phyloP scores from a whole-genome alignment of 2,329 filamentous ascomycete genomes.

The Bertia moriformis region DNA sequence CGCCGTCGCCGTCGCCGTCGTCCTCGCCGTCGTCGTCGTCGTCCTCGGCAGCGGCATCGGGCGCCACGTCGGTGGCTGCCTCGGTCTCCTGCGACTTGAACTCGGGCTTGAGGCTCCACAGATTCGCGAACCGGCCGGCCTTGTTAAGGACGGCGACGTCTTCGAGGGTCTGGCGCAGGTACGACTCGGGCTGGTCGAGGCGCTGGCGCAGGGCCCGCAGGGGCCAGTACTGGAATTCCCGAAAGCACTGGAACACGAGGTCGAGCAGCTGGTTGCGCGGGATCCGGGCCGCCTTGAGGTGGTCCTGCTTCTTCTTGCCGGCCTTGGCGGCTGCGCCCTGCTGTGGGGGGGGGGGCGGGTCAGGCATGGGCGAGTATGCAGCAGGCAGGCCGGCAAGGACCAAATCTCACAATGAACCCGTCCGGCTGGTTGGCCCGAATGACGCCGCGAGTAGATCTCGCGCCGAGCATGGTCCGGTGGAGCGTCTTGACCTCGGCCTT shows the following conservation, averaged over 20 bases:
- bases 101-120: slow-evolving; percentile 67
- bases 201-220: slow-evolving; percentile 69
- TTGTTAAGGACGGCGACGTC: slow-evolving; percentile 72
- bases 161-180: slow-evolving; percentile 71
- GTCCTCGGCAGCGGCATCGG: not conserved
- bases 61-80: not conserved
- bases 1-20: too few relatives aligned
- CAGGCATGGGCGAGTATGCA: too few relatives aligned
- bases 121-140: slow-evolving; percentile 70
- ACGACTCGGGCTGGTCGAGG: slow-evolving; percentile 81
- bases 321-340: slow-evolving; percentile 41
- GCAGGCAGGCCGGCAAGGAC: too few relatives aligned
- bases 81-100: not conserved
- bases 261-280: slow-evolving; percentile 78
- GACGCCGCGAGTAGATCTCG: slow-evolving; percentile 4
- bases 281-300: slow-evolving; percentile 81
- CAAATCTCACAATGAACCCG: slow-evolving; percentile 19
- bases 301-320: slow-evolving; percentile 36
- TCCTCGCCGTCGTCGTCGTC: not conserved
- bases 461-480: too few relatives aligned
- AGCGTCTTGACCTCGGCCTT: slow-evolving; percentile 34
- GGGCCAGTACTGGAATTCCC: slow-evolving; percentile 81
- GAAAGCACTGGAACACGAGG: slow-evolving; percentile 70
- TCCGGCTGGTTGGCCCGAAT: slow-evolving; percentile 11
- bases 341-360: too few relatives aligned